phyloP scores from a whole-genome alignment of 2,329 filamentous ascomycete species.

The Cadophora luteo-olivacea region DNA sequence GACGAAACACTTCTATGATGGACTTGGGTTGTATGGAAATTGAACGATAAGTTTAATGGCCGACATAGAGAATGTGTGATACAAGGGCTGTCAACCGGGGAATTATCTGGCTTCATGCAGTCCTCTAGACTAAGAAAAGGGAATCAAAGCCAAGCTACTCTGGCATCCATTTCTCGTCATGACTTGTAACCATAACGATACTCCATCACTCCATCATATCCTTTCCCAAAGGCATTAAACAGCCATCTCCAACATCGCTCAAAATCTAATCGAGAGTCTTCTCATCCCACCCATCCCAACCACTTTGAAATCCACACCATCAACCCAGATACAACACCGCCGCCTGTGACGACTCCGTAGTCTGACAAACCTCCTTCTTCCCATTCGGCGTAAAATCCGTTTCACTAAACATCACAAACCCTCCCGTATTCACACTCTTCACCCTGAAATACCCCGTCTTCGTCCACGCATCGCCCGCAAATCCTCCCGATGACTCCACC shows the following conservation, averaged over 20 bases:
- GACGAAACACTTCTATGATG: too few species aligned
- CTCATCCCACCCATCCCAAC: background rate
- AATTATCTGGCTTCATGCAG: background rate
- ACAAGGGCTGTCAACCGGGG: too few species aligned
- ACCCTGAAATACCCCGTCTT: conserved; percentile 14
- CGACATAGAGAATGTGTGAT: too few species aligned
- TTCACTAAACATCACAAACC: background rate
- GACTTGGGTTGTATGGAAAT: too few species aligned
- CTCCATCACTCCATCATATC: background rate
- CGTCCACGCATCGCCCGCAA: background rate
- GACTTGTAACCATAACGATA: background rate
- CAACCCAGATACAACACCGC: conserved; percentile 9
- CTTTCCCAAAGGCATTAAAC: background rate
- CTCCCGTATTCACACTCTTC: background rate
- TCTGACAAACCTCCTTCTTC: conserved; percentile 15
- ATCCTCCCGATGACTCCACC: background rate
- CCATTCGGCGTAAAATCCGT: conserved; percentile 2
- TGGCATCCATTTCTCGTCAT: background rate
- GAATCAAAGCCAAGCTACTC: background rate
- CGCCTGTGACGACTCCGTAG: background rate
- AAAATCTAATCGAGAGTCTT: too few species aligned
- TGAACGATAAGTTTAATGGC: too few species aligned
- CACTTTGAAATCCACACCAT: background rate
- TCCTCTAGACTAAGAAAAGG: background rate
- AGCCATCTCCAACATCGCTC: too few species aligned